These are phyloP conservation scores for Falciphora oryzae DNA, from an alignment of 2,329 filamentous ascomycete genomes.

Conservation along the genomic window DNA sequence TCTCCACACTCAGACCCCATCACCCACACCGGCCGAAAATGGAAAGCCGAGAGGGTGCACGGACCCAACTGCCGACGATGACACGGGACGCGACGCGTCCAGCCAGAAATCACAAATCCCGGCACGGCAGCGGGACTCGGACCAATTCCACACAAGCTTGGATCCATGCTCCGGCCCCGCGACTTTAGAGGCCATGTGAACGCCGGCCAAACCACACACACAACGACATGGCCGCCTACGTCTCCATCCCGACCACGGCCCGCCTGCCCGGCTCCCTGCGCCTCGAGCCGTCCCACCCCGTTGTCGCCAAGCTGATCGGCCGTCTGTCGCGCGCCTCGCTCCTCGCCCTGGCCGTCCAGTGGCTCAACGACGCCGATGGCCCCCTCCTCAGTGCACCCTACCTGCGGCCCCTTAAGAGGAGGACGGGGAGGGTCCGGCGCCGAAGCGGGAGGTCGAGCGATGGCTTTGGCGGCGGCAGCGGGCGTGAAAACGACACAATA, in stretches of 20 bases:
- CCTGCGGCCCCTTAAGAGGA: constrained; percentile 32
- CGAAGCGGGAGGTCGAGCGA: not conserved
- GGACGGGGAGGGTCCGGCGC: too few relatives aligned
- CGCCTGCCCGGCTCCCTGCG: constrained; percentile 66
- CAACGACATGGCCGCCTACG: constrained; percentile 31
- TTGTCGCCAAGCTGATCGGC: constrained; percentile 60
- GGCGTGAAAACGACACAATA: constrained; percentile 15
- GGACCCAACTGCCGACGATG: not conserved
- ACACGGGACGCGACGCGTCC: not conserved
- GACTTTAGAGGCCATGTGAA: too few relatives aligned
- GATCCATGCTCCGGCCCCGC: too few relatives aligned
- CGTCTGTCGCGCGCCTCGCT: constrained; percentile 68
- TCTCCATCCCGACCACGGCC: constrained; percentile 65
- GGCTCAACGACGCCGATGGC: constrained; percentile 65
- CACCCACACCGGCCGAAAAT: not conserved
- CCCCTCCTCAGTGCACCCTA: constrained; percentile 50
- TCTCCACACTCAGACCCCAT: not conserved
- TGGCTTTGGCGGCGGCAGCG: constrained; percentile 26
- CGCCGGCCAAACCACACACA: not conserved
- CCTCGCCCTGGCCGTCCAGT: constrained; percentile 66
- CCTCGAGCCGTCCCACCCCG: constrained; percentile 58
- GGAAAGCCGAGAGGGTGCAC: not conserved
- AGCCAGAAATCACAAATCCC: too few relatives aligned
- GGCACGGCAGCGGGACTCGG: too few relatives aligned
- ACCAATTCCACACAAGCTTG: too few relatives aligned